A percentile compares a stretch with the other conserved stretches of the same genome.
phyloP scores from a whole-genome alignment of 305 asterid genomes.

The Fraxinus floribunda region DNA sequence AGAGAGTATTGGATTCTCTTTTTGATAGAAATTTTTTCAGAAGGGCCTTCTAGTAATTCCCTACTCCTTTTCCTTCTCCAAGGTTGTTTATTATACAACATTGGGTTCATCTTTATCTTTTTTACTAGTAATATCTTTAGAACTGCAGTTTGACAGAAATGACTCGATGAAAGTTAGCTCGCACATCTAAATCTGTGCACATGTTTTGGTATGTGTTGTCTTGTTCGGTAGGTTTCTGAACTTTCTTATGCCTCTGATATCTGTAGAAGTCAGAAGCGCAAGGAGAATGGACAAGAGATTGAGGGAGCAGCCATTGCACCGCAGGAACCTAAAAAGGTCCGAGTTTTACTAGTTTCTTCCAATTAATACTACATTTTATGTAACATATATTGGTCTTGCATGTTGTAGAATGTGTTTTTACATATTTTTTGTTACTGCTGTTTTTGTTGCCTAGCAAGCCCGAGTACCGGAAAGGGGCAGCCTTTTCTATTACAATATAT shows the following conservation, averaged over 20 bases:
- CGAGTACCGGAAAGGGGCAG: not conserved
- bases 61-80: not conserved
- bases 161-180: not conserved
- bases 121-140: not conserved
- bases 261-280: conserved; percentile 44
- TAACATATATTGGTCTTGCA: conserved; percentile 17
- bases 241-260: conserved; percentile 21
- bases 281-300: conserved; percentile 38
- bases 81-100: not conserved
- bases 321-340: conserved; percentile 53
- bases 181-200: not conserved
- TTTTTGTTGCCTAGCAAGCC: conserved; percentile 7
- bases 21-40: not conserved
- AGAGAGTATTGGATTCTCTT: not conserved
- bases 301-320: conserved; percentile 37
- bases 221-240: conserved; percentile 8
- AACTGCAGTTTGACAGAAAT: not conserved
- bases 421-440: not conserved
- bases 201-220: not conserved
- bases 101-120: not conserved
- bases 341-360: not conserved
- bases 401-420: conserved; percentile 1
- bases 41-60: not conserved
- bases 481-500: conserved; percentile 9
- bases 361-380: not conserved